Evolutionary conservation across 371 early-diverging fungal genomes (phyloP).

Genomic region (Dichotomocladium elegans): DNA sequence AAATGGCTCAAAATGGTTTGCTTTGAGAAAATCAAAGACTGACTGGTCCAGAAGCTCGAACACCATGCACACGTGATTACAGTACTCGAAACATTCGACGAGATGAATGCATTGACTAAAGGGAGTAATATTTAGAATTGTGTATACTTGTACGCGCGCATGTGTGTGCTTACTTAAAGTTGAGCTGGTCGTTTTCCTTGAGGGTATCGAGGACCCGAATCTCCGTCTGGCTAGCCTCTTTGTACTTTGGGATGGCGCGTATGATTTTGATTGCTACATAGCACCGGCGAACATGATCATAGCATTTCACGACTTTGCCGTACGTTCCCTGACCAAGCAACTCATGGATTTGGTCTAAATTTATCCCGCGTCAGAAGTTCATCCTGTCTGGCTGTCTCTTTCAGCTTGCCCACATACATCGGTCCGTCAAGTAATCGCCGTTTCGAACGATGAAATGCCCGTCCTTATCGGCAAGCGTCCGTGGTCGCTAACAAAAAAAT

Average conservation of each 20-base stretch:
- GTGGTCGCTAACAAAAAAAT: not conserved
- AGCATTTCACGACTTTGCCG: constrained; percentile 93
- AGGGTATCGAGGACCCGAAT: constrained; percentile 81
- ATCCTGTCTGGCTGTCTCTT: too few species aligned
- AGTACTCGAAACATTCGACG: constrained; percentile 77
- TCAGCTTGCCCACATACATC: constrained; percentile 52
- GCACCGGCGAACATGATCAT: constrained; percentile 60
- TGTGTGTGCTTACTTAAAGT: constrained; percentile 15
- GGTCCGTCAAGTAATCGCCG: constrained; percentile 68
- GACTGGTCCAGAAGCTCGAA: constrained; percentile 87
- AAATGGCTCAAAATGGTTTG: constrained; percentile 85
- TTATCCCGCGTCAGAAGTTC: too few species aligned
- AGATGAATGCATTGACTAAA: constrained; percentile 74
- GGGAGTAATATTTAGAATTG: constrained; percentile 56
- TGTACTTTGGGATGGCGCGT: constrained; percentile 91
- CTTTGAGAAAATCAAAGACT: constrained; percentile 93
- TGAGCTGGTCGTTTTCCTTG: constrained; percentile 70
- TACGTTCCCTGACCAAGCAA: constrained; percentile 96
- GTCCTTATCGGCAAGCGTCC: constrained; percentile 82
- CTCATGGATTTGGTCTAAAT: constrained; percentile 73
- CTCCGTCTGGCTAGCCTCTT: constrained; percentile 90
- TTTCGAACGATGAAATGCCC: constrained; percentile 86
- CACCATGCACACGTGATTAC: constrained; percentile 96
- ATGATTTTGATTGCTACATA: constrained; percentile 82
- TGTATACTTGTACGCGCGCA: too few species aligned